Evolutionary conservation across 108 stramenopile genomes (phyloP).

Genomic region (Nitzschia sp.): DNA sequence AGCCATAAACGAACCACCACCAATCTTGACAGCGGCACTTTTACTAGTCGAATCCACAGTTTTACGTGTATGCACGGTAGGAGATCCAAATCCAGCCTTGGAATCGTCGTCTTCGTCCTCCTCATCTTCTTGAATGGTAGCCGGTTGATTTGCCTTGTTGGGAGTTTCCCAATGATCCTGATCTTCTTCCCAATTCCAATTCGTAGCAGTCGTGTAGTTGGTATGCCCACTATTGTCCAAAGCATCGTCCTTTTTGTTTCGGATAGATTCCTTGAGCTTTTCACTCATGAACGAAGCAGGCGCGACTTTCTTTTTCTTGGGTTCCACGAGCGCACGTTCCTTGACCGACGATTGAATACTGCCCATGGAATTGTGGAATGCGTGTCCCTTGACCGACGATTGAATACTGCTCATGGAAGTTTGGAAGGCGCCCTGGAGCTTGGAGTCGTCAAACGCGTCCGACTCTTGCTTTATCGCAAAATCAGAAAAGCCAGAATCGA

Average conservation of each 20-base stretch:
- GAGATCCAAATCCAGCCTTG: conserved; percentile 14
- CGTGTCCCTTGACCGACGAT: neutral
- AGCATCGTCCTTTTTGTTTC: neutral
- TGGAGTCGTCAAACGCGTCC: too few species aligned
- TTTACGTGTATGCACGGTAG: neutral
- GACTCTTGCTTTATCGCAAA: too few species aligned
- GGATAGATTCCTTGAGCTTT: neutral
- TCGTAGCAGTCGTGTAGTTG: conserved; percentile 6
- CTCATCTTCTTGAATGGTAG: conserved; percentile 13
- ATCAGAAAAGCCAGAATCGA: neutral
- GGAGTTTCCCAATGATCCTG: neutral
- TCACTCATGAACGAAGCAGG: neutral
- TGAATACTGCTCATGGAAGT: neutral
- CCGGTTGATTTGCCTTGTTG: neutral
- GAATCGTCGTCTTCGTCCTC: conserved; percentile 4
- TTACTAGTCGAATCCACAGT: neutral
- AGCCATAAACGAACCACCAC: neutral
- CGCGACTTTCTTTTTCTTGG: neutral
- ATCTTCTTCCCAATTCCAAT: conserved; percentile 20
- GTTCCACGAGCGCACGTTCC: neutral
- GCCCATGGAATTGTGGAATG: neutral
- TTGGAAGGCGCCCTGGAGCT: neutral
- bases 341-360: neutral
- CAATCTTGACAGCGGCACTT: neutral
- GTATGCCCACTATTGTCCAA: conserved; percentile 13